These are phyloP conservation scores for Amanita fuliginea DNA, from an alignment of 768 basidiomycete genomes.

Conservation along the genomic window DNA sequence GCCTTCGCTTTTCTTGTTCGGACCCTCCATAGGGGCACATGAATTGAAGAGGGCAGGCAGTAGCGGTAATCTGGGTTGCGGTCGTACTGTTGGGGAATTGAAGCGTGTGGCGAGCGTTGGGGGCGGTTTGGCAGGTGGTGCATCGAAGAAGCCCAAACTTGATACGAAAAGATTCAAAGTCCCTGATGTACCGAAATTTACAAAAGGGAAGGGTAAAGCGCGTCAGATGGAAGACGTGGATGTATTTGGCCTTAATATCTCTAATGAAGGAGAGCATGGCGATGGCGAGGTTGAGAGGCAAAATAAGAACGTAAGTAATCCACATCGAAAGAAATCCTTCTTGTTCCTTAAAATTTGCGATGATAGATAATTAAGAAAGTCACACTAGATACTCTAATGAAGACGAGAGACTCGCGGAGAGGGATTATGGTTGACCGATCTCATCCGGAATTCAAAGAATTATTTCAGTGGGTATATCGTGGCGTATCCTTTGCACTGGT, in stretches of 20 bases:
- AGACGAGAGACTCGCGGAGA: slow-evolving; percentile 26
- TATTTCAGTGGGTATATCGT: slow-evolving; percentile 32
- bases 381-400: slow-evolving; percentile 27
- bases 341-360: background rate
- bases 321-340: background rate
- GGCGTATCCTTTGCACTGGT: slow-evolving; percentile 44
- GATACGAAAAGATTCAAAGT: slow-evolving; percentile 32
- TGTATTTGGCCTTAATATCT: slow-evolving; percentile 23
- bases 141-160: slow-evolving; percentile 24
- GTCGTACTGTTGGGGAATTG: slow-evolving; percentile 12
- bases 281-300: slow-evolving; percentile 33
- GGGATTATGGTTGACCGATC: slow-evolving; percentile 23
- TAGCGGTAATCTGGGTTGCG: background rate
- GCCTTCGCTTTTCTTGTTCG: slow-evolving; percentile 36
- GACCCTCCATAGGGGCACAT: slow-evolving; percentile 5
- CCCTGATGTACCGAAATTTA: slow-evolving; percentile 30
- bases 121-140: slow-evolving; percentile 7
- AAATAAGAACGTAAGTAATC: slow-evolving; percentile 46
- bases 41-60: background rate
- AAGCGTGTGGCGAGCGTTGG: slow-evolving; percentile 21
- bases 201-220: slow-evolving; percentile 17
- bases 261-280: slow-evolving; percentile 11
- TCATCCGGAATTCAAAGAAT: slow-evolving; percentile 42
- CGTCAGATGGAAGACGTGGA: slow-evolving; percentile 30
- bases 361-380: slow-evolving; percentile 33